phyloP scores from a whole-genome alignment of 1,139 yeast genomes.

The Pneumocystis canis region DNA sequence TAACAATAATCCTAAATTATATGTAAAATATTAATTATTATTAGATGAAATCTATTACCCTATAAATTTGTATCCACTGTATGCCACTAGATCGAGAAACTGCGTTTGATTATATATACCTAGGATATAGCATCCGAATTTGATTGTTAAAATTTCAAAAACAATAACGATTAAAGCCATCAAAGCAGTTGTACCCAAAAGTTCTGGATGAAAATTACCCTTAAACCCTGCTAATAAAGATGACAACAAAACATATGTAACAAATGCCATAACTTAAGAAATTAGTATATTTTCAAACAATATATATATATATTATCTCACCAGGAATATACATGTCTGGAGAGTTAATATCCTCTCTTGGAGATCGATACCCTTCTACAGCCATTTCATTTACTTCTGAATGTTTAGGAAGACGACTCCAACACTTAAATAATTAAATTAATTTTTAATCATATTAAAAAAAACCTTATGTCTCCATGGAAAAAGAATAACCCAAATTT shows the following conservation, averaged over 20 bases:
- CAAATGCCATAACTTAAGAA: slow-evolving; percentile 54
- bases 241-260: slow-evolving; percentile 74
- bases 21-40: not conserved
- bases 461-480: slow-evolving; percentile 80
- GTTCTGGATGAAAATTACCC: slow-evolving; percentile 86
- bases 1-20: slow-evolving; percentile 18
- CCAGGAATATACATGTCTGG: slow-evolving; percentile 89
- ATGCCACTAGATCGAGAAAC: slow-evolving; percentile 72
- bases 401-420: slow-evolving; percentile 27
- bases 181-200: slow-evolving; percentile 80
- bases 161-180: slow-evolving; percentile 74
- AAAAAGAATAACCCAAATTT: slow-evolving; percentile 57
- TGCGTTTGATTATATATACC: slow-evolving; percentile 30
- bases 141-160: slow-evolving; percentile 49
- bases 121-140: slow-evolving; percentile 48
- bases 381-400: slow-evolving; percentile 24
- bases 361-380: slow-evolving; percentile 48
- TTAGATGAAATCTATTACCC: slow-evolving; percentile 25
- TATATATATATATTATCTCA: slow-evolving; percentile 14
- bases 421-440: slow-evolving; percentile 10
- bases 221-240: slow-evolving; percentile 75
- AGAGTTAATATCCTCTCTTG: slow-evolving; percentile 73
- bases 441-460: slow-evolving; percentile 25
- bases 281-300: not conserved
- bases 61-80: slow-evolving; percentile 89